phyloP scores from a whole-genome alignment of 495 filamentous ascomycete species.

The Xylaria curta region DNA sequence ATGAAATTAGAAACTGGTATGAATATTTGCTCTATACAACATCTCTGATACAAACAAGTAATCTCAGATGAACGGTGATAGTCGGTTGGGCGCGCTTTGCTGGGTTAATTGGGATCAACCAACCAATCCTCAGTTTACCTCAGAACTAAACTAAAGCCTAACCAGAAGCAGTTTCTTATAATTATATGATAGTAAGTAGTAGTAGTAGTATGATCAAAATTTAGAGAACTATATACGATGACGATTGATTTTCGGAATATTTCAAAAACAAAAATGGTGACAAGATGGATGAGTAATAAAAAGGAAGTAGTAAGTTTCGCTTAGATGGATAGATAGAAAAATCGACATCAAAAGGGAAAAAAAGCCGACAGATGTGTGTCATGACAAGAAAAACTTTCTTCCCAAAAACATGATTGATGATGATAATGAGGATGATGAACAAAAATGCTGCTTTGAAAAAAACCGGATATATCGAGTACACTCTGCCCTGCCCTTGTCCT shows the following conservation, averaged over 20 bases:
- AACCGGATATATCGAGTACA: conserved; percentile 22
- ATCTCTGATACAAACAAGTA: not conserved
- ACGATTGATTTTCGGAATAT: not conserved
- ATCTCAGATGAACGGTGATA: not conserved
- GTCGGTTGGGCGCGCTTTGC: not conserved
- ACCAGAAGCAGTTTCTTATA: not conserved
- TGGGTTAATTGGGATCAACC: not conserved
- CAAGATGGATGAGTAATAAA: not conserved
- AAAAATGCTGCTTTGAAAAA: conserved; percentile 8
- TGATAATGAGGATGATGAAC: too few relatives aligned
- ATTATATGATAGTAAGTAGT: not conserved
- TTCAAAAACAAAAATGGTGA: not conserved
- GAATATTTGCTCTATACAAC: not conserved
- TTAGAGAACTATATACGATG: conserved; percentile 3
- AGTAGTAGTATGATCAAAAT: conserved; percentile 3
- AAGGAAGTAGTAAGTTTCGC: not conserved
- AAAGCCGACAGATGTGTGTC: not conserved
- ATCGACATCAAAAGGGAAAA: not conserved
- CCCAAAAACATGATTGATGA: not conserved
- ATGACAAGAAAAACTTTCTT: not conserved
- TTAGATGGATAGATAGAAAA: not conserved
- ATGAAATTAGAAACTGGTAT: not conserved
- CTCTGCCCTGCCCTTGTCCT: conserved; percentile 14
- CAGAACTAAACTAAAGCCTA: not conserved
- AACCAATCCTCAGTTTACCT: not conserved